Evolutionary conservation across 2,329 filamentous ascomycete species (phyloP), one percentile per base, ranked within the genome.

Genomic region (Onygena corvina): DNA sequence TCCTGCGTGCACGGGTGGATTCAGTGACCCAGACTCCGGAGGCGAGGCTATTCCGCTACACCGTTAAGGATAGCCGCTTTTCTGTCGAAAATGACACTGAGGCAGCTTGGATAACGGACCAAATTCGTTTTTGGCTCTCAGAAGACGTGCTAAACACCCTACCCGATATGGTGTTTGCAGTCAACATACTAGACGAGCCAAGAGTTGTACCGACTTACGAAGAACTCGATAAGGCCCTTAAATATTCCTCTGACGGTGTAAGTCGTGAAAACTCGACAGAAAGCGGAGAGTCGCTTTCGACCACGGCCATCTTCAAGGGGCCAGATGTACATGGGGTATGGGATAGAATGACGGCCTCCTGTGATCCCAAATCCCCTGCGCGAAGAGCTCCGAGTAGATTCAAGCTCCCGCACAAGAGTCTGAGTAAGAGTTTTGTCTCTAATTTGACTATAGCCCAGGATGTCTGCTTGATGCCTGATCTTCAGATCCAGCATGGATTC

Each of bases 101-200:
- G 21, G 48, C 48, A 25, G 25, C 35, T 16, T 50, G 48, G 48
- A 34, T 46, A 20, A 44, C 40, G 3, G 12, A 25, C 25, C 40
- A 50, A 18, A 12, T 50, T 16, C 16, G 42, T 4, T 31, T 33
- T 31, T 50, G 48, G 48, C 36, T 50, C 20, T 38, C 48, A 6
- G 4, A n/a, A 11, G 48, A 50, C 7, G 25, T 47, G 21, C 31
- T 53, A 27, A 25, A 47, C 9, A 48, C 40, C 25, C 40, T 57
- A 12, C 51, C 55, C 11, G 49, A 57, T 44, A 16, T 57, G 20
- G 46, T 50, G 20, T 42, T 57, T 25, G 47, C 47, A n/a, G 16
- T 57, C 45, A 57, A 57, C 30, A 20, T 27, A 35, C 31, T 54
- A 21, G 55, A 55, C 31, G 55, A 57, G 44, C 55, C 55, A 5